Evolutionary conservation across 805 yeast genomes (phyloP).

Genomic region (Spathaspora hagerdaliae): DNA sequence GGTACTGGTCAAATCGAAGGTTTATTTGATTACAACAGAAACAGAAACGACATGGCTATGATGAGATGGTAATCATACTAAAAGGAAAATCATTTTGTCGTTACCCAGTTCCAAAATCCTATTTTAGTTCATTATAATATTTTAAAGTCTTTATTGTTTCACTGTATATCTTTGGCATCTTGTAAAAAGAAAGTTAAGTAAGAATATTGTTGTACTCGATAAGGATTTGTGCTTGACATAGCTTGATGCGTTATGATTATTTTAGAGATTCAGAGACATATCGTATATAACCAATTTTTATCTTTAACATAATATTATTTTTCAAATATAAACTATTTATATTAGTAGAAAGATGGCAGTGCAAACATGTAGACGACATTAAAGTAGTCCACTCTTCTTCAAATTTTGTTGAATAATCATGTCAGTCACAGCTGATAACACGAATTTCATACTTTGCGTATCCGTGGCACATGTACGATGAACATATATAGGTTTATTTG

Average conservation of each 20-base stretch:
- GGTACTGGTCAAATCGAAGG: conserved; percentile 87
- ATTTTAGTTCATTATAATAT: not conserved
- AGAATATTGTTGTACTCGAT: no score
- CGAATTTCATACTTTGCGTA: conserved; percentile 82
- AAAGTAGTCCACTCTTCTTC: conserved; percentile 72
- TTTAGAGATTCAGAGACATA: no score
- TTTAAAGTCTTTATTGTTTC: not conserved
- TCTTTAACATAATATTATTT: no score
- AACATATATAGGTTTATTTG: conserved; percentile 75
- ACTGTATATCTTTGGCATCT: not conserved
- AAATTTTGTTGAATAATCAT: conserved; percentile 80
- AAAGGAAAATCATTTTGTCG: not conserved
- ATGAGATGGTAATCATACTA: conserved; percentile 53
- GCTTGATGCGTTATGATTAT: no score
- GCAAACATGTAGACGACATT: not conserved
- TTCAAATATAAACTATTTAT: no score
- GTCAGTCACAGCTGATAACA: conserved; percentile 89
- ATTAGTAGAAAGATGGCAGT: no score
- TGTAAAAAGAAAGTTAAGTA: not conserved
- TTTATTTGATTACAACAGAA: conserved; percentile 77
- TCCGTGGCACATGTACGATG: conserved; percentile 97
- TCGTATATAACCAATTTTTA: no score
- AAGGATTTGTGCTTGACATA: no score
- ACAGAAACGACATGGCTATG: conserved; percentile 87
- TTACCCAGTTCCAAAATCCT: not conserved